Conservation (phyloP, 352 stramenopile genomes). For the Globisporangium sylvaticum region DNA sequence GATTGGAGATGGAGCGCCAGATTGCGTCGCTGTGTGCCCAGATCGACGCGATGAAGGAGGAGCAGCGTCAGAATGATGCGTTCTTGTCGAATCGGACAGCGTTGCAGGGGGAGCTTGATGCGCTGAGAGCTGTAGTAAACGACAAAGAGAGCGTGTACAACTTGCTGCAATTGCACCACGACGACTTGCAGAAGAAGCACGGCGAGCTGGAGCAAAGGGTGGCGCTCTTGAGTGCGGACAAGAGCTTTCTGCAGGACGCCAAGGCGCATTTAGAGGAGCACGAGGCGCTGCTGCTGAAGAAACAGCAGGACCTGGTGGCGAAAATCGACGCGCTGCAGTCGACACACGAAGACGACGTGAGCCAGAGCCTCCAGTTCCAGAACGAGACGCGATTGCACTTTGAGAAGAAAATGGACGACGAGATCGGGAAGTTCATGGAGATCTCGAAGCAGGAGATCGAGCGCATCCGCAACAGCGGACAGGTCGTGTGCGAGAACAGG, state of each 20-base stretch:
- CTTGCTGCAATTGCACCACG: slow-evolving; percentile 17
- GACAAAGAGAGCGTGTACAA: slow-evolving; percentile 15
- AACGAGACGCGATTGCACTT: slow-evolving; percentile 61
- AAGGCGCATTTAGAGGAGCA: slow-evolving; percentile 59
- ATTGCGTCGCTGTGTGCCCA: slow-evolving; percentile 39
- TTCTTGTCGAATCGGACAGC: slow-evolving; percentile 21
- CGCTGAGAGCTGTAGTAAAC: slow-evolving; percentile 27
- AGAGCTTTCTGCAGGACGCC: slow-evolving; percentile 51
- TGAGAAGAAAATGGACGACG: slow-evolving; percentile 60
- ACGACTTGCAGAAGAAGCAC: slow-evolving; percentile 21
- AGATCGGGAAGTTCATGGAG: slow-evolving; percentile 69
- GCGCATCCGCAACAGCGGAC: slow-evolving; percentile 52
- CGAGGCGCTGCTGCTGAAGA: slow-evolving; percentile 28
- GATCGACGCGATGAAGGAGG: slow-evolving; percentile 43
- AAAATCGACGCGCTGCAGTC: slow-evolving; percentile 37
- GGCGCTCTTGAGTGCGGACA: slow-evolving; percentile 48
- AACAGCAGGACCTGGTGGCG: slow-evolving; percentile 34
- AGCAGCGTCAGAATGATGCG: slow-evolving; percentile 29
- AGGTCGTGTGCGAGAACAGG: slow-evolving; percentile 69
- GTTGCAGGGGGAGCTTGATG: slow-evolving; percentile 35
- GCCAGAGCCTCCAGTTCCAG: slow-evolving; percentile 37
- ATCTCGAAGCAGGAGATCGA: slow-evolving; percentile 68
- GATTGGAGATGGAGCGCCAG: slow-evolving; percentile 49
- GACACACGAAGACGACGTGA: slow-evolving; percentile 34
- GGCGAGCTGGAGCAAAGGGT: slow-evolving; percentile 37